These are phyloP conservation scores for Akebia trifoliata DNA, from an alignment of 164 flowering plant species.

Conservation along the genomic window DNA sequence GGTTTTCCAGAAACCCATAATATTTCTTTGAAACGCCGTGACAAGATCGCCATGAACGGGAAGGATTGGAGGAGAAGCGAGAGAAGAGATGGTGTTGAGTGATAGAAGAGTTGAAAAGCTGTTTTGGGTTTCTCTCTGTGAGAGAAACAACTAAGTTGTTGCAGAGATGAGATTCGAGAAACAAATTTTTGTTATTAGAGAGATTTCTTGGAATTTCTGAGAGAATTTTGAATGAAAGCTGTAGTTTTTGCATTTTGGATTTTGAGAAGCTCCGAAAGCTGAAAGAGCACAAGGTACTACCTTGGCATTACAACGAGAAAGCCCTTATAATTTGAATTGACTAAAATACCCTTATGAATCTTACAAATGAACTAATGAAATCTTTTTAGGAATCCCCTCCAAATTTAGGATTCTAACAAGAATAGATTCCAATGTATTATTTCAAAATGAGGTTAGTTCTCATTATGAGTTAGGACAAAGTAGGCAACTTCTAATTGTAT, in stretches of 20 bases:
- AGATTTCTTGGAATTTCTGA: slow-evolving; percentile 8
- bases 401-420: too few species aligned
- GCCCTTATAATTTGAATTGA: not conserved
- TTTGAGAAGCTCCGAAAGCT: not conserved
- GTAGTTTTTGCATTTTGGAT: slow-evolving; percentile 11
- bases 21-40: not conserved
- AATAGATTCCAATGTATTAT: too few species aligned
- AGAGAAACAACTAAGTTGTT: not conserved
- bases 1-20: slow-evolving; percentile 5
- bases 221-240: slow-evolving; percentile 7
- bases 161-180: slow-evolving; percentile 3
- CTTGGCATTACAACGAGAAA: not conserved
- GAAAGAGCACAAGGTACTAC: not conserved
- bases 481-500: too few species aligned
- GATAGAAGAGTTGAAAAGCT: not conserved
- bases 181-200: not conserved
- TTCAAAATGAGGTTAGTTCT: too few species aligned
- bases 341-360: not conserved
- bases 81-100: slow-evolving; percentile 7
- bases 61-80: slow-evolving; percentile 3
- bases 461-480: too few species aligned
- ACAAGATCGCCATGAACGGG: slow-evolving; percentile 12
- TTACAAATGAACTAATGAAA: too few species aligned
- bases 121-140: slow-evolving; percentile 6
- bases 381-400: too few species aligned